Conservation (phyloP, 345 rosid genomes). For the Acer yangbiense region DNA sequence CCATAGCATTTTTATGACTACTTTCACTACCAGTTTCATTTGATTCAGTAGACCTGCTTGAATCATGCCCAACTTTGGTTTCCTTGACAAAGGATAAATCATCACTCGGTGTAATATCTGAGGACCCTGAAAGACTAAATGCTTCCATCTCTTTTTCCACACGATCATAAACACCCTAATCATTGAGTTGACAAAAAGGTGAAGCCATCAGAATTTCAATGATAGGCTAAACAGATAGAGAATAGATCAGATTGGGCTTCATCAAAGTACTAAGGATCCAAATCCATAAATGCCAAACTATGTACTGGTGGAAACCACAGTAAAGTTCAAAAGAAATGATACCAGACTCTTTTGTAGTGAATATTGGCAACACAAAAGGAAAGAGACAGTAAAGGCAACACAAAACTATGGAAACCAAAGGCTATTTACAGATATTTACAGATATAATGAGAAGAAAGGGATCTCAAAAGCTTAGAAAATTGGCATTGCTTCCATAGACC, state of each 20-base stretch:
- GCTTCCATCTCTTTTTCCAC: conserved; percentile 77
- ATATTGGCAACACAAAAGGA: neutral
- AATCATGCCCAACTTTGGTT: conserved; percentile 45
- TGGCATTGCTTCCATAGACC: neutral
- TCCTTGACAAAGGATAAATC: conserved; percentile 38
- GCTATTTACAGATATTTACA: neutral
- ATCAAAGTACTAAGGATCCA: neutral
- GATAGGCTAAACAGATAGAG: conserved; percentile 11
- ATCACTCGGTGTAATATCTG: conserved; percentile 32
- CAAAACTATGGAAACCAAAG: too few relatives aligned
- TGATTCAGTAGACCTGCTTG: conserved; percentile 48
- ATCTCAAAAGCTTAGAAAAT: neutral
- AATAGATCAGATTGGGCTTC: neutral
- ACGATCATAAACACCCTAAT: conserved; percentile 71
- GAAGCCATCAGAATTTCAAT: conserved; percentile 28
- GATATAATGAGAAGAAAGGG: too few relatives aligned
- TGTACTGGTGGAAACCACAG: neutral
- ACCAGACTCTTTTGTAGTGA: neutral
- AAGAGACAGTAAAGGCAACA: neutral
- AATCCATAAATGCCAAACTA: neutral
- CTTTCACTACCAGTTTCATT: conserved; percentile 53
- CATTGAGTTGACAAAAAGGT: conserved; percentile 23
- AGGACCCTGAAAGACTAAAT: conserved; percentile 53
- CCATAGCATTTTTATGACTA: conserved; percentile 41
- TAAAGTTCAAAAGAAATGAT: neutral